Percentiles rank a stretch among this genome's conserved stretches.
These are phyloP conservation scores for Austroboletus novae-zelandiae DNA, from an alignment of 1,284 basidiomycete species.

Conservation along the genomic window DNA sequence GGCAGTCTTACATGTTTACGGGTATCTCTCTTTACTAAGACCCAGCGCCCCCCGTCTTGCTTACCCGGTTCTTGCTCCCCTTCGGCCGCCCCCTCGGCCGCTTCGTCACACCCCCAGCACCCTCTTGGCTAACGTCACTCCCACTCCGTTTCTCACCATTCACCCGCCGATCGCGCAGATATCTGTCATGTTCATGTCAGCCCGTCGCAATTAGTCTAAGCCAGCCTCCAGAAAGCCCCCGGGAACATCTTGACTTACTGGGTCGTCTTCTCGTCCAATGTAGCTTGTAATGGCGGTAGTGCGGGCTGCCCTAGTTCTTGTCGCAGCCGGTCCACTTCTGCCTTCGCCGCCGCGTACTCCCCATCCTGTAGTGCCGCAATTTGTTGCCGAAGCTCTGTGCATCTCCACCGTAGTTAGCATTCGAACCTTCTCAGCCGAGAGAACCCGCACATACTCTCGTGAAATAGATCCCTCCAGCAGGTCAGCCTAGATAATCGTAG, in stretches of 20 bases:
- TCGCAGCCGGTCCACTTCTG: slow-evolving; percentile 69
- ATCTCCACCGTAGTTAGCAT: slow-evolving; percentile 41
- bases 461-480: slow-evolving; percentile 50
- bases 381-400: slow-evolving; percentile 58
- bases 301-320: slow-evolving; percentile 71
- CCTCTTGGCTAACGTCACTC: slow-evolving; percentile 27
- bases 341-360: slow-evolving; percentile 69
- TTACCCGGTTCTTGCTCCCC: slow-evolving; percentile 31
- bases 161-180: slow-evolving; percentile 38
- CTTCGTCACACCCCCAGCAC: slow-evolving; percentile 32
- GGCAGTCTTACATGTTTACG: not conserved
- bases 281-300: slow-evolving; percentile 64
- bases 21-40: not conserved
- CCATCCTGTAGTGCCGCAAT: slow-evolving; percentile 67
- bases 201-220: not conserved
- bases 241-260: slow-evolving; percentile 49
- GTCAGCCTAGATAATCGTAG: slow-evolving; percentile 44
- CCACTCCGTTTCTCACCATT: slow-evolving; percentile 33
- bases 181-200: slow-evolving; percentile 24
- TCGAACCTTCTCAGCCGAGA: slow-evolving; percentile 3
- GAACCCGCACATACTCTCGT: slow-evolving; percentile 52
- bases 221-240: not conserved
- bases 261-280: slow-evolving; percentile 69
- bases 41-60: slow-evolving; percentile 18
- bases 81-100: slow-evolving; percentile 52